These are phyloP conservation scores for Triticum dicoccoides DNA, from an alignment of 176 grass and related monocot species.

Conservation along the genomic window DNA sequence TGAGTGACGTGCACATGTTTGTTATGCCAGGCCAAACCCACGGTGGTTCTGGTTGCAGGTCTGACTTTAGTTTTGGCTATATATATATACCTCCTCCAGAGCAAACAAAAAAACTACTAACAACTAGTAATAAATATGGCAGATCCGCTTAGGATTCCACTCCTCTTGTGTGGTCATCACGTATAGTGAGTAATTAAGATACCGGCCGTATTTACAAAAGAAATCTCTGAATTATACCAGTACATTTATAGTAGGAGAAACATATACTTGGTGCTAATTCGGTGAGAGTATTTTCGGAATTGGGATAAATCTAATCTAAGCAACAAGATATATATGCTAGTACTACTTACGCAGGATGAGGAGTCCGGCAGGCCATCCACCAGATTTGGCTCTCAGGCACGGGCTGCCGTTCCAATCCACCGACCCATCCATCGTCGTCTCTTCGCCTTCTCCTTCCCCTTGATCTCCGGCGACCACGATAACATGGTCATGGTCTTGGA, in stretches of 20 bases:
- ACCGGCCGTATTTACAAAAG: too few species aligned
- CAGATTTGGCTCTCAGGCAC: conserved; percentile 36
- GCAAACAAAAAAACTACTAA: not conserved
- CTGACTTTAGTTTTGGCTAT: not conserved
- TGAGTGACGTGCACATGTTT: not conserved
- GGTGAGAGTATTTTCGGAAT: not conserved
- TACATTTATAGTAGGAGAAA: not conserved
- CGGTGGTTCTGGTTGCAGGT: not conserved
- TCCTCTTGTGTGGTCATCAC: too few species aligned
- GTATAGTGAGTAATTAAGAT: too few species aligned
- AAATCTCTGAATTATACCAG: not conserved
- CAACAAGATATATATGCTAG: not conserved
- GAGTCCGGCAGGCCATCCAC: conserved; percentile 45
- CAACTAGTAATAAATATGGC: not conserved
- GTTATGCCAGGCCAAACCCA: too few species aligned
- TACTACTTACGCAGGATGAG: conserved; percentile 49
- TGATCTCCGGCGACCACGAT: not conserved
- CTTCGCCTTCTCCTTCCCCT: not conserved
- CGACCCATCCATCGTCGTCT: conserved; percentile 39
- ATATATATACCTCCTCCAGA: not conserved
- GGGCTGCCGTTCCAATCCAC: conserved; percentile 49
- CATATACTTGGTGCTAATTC: not conserved
- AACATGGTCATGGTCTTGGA: not conserved
- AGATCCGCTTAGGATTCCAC: not conserved
- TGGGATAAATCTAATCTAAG: not conserved